Percentiles rank a stretch among this genome's conserved stretches.
These are phyloP conservation scores for Lathyrus aphaca DNA, from an alignment of 306 rosid species.

Conservation along the genomic window DNA sequence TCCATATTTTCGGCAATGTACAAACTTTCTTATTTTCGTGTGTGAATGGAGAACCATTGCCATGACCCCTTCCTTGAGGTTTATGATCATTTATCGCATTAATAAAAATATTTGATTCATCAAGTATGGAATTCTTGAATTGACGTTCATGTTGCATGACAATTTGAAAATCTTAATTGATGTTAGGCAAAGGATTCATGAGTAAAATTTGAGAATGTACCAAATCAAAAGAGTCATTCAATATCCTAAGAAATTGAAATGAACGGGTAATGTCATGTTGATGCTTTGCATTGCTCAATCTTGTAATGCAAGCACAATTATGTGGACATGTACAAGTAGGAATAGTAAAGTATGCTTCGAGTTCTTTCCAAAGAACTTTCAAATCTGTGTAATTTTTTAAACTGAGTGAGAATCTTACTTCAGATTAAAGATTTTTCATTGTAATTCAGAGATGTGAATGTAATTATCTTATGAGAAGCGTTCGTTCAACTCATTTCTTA, in stretches of 20 bases:
- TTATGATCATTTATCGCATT: no score
- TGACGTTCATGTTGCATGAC: neutral
- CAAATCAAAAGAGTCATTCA: neutral
- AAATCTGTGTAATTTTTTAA: neutral
- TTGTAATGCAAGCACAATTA: neutral
- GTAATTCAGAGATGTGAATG: neutral
- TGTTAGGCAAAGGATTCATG: neutral
- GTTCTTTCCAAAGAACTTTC: neutral
- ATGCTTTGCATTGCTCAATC: neutral
- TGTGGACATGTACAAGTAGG: neutral
- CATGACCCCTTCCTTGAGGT: neutral
- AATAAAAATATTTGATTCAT: neutral
- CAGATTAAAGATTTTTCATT: no score
- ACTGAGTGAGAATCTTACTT: neutral
- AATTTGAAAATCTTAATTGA: no score
- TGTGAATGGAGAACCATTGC: neutral
- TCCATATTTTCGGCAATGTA: no score
- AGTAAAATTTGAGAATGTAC: neutral
- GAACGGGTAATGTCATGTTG: neutral
- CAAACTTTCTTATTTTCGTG: neutral
- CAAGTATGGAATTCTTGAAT: no score
- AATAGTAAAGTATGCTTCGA: neutral
- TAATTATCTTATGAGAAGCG: neutral
- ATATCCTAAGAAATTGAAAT: no score
- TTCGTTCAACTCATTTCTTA: neutral